phyloP scores from a whole-genome alignment of 1,139 yeast genomes.

The Magnusiomyces sp. region DNA sequence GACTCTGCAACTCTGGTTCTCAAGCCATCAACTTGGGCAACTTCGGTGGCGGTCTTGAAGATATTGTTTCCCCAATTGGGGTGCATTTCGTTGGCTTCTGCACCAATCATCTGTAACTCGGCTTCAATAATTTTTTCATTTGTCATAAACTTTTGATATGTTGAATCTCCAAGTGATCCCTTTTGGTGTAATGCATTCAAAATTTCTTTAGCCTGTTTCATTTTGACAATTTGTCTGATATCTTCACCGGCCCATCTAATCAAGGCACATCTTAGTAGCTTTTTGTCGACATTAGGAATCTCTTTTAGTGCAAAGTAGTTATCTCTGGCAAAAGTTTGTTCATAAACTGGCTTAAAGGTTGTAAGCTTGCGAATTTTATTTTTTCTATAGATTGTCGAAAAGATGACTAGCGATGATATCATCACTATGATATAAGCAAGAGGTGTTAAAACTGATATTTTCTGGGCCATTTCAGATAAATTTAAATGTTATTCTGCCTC shows the following conservation, averaged over 20 bases:
- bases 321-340: conserved; percentile 39
- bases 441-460: conserved; percentile 78
- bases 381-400: conserved; percentile 63
- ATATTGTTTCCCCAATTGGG: conserved; percentile 74
- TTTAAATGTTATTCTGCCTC: not conserved
- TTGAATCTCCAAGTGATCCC: conserved; percentile 86
- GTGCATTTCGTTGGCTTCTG: conserved; percentile 64
- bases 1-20: conserved; percentile 70
- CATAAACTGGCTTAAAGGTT: conserved; percentile 8
- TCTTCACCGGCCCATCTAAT: conserved; percentile 68
- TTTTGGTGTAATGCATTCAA: conserved; percentile 68
- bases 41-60: conserved; percentile 77
- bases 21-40: conserved; percentile 85
- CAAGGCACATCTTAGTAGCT: conserved; percentile 77
- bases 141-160: conserved; percentile 69
- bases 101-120: conserved; percentile 71
- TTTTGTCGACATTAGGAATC: conserved; percentile 30
- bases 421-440: conserved; percentile 67
- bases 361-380: conserved; percentile 36
- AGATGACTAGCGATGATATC: conserved; percentile 60
- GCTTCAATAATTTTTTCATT: conserved; percentile 71
- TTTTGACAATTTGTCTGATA: conserved; percentile 54
- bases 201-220: conserved; percentile 65
- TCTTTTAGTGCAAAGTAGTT: conserved; percentile 53
- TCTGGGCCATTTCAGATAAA: conserved; percentile 24